Evolutionary conservation across 164 flowering plant genomes (phyloP).

Genomic region (Berberis thunbergii): DNA sequence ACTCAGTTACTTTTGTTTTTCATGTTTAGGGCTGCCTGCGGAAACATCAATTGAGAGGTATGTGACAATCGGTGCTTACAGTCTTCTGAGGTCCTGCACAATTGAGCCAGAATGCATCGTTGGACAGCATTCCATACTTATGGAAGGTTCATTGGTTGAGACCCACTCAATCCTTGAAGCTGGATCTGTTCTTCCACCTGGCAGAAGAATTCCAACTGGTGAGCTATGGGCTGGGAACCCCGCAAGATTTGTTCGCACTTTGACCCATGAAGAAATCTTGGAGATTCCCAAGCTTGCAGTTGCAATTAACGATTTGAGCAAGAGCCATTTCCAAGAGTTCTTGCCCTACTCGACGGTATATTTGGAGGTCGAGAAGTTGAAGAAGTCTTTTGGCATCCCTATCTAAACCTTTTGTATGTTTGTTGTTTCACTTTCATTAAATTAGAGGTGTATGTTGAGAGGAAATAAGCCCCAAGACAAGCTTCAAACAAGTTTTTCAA

Average conservation of each 20-base stretch:
- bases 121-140: conserved; percentile 87
- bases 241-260: conserved; percentile 76
- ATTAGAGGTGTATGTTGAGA: conserved; percentile 6
- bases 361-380: conserved; percentile 94
- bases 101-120: conserved; percentile 95
- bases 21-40: conserved; percentile 72
- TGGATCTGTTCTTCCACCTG: conserved; percentile 92
- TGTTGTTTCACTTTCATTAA: conserved; percentile 1
- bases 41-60: conserved; percentile 83
- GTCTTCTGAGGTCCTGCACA: conserved; percentile 79
- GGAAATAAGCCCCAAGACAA: conserved; percentile 10
- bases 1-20: neutral
- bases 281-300: conserved; percentile 92
- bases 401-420: conserved; percentile 30
- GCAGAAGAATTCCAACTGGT: conserved; percentile 85
- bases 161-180: conserved; percentile 94
- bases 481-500: neutral
- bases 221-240: conserved; percentile 99
- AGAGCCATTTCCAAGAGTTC: conserved; percentile 67
- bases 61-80: conserved; percentile 79
- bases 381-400: conserved; percentile 60
- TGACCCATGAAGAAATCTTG: conserved; percentile 75
- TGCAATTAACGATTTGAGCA: conserved; percentile 84
- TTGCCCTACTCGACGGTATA: conserved; percentile 87
- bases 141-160: conserved; percentile 97